phyloP scores from a whole-genome alignment of 495 filamentous ascomycete species.

The Trichoderma orchidacearum region DNA sequence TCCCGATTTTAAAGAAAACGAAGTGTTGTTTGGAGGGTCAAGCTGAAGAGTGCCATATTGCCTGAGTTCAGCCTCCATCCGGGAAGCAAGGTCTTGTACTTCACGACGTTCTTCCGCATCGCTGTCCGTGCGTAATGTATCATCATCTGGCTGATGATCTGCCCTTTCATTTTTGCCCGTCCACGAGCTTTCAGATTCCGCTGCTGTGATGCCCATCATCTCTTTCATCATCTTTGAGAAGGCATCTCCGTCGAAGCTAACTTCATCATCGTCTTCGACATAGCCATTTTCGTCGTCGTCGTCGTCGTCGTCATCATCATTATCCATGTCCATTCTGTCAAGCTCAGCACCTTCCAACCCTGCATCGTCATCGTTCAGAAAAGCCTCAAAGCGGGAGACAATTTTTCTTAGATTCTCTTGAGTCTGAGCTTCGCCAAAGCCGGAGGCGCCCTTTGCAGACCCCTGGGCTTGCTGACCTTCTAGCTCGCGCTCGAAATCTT shows the following conservation, averaged over 20 bases:
- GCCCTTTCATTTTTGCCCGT: constrained; percentile 12
- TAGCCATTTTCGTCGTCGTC: constrained; percentile 25
- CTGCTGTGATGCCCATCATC: constrained; percentile 73
- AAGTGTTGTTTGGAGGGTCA: constrained; percentile 24
- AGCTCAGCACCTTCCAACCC: constrained; percentile 66
- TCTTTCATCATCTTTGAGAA: constrained; percentile 83
- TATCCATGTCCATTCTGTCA: constrained; percentile 61
- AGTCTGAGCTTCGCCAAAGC: constrained; percentile 65
- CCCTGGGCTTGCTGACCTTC: constrained; percentile 11
- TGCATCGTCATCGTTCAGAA: constrained; percentile 75
- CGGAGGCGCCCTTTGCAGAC: constrained; percentile 11
- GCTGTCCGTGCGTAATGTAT: constrained; percentile 16
- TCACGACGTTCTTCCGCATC: constrained; percentile 47
- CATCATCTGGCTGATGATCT: too few relatives aligned
- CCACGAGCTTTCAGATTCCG: neutral
- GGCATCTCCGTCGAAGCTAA: constrained; percentile 72
- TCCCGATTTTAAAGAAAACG: constrained; percentile 9
- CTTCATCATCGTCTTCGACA: constrained; percentile 61
- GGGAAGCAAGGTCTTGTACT: constrained; percentile 55
- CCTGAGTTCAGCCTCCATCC: constrained; percentile 73
- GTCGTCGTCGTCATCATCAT: constrained; percentile 38
- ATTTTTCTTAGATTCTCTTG: constrained; percentile 81
- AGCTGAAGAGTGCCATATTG: constrained; percentile 61
- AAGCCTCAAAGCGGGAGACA: constrained; percentile 83
- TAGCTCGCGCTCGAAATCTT: constrained; percentile 76